Conservation (phyloP, 352 stramenopile species). For the Pythium aristosporum region DNA sequence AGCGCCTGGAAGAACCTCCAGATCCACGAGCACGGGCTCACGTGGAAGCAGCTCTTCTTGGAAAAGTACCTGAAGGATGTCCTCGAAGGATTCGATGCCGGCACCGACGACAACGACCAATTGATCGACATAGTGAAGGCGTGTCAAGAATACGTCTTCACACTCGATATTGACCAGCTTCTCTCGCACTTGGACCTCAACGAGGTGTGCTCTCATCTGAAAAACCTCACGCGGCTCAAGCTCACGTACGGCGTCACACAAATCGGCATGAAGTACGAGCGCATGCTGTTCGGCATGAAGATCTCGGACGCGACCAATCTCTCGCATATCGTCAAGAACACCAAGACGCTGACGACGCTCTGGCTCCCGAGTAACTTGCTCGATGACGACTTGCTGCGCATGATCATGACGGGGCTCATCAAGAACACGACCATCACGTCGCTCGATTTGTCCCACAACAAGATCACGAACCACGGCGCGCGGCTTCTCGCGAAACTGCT, state of each 20-base stretch:
- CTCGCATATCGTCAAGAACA: conserved; percentile 83
- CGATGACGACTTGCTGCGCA: conserved; percentile 91
- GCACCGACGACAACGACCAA: conserved; percentile 46
- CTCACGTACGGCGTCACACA: conserved; percentile 89
- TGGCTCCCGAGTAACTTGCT: conserved; percentile 88
- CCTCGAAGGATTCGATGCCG: conserved; percentile 77
- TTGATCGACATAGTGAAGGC: conserved; percentile 75
- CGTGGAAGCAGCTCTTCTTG: conserved; percentile 94
- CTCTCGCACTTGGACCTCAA: conserved; percentile 89
- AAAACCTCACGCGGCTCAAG: conserved; percentile 87
- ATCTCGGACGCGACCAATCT: conserved; percentile 91
- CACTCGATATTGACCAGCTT: conserved; percentile 85
- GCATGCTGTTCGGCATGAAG: conserved; percentile 95
- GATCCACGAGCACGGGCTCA: conserved; percentile 89
- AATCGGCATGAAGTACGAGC: conserved; percentile 94
- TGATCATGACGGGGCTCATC: conserved; percentile 93
- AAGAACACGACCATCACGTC: conserved; percentile 92
- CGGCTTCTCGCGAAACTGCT: conserved; percentile 90
- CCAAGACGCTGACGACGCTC: conserved; percentile 87
- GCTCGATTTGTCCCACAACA: conserved; percentile 94
- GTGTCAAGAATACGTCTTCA: conserved; percentile 89
- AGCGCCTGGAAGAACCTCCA: conserved; percentile 90
- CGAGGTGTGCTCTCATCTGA: conserved; percentile 77
- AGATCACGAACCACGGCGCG: conserved; percentile 92
- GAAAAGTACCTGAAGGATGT: conserved; percentile 73